Percentiles rank a stretch among this genome's conserved stretches.
These are phyloP conservation scores for Corinectria fuckeliana DNA, from an alignment of 2,329 filamentous ascomycete species.

Conservation along the genomic window DNA sequence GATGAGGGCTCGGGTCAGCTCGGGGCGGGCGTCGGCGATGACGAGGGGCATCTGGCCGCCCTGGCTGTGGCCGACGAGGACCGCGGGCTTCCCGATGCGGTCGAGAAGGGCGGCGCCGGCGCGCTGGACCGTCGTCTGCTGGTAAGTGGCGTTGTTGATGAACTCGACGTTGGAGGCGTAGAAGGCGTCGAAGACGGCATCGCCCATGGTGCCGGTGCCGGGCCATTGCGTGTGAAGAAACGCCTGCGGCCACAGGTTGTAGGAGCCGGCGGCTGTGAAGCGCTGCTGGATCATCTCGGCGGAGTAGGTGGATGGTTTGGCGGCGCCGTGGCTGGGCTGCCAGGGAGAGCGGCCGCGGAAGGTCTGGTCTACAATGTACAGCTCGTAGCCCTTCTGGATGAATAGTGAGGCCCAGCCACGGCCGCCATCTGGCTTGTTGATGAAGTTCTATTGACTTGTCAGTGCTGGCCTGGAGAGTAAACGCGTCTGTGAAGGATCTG, in stretches of 20 bases:
- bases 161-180: slow-evolving; percentile 35
- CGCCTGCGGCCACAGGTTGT: slow-evolving; percentile 33
- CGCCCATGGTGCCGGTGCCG: slow-evolving; percentile 22
- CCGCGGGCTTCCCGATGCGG: slow-evolving; percentile 48
- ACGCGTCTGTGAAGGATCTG: not conserved
- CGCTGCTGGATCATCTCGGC: slow-evolving; percentile 29
- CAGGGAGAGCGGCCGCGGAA: slow-evolving; percentile 32
- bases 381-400: slow-evolving; percentile 31
- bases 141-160: slow-evolving; percentile 28
- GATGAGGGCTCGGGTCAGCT: slow-evolving; percentile 50
- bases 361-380: slow-evolving; percentile 34
- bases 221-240: slow-evolving; percentile 35
- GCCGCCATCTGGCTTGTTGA: slow-evolving; percentile 34
- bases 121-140: slow-evolving; percentile 25
- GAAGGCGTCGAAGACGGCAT: slow-evolving; percentile 30
- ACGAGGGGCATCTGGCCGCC: slow-evolving; percentile 48
- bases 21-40: slow-evolving; percentile 42
- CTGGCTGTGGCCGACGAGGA: slow-evolving; percentile 54
- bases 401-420: slow-evolving; percentile 33
- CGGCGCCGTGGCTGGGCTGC: slow-evolving; percentile 13
- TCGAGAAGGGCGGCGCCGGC: slow-evolving; percentile 50
- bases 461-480: not conserved
- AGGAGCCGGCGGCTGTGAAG: slow-evolving; percentile 26
- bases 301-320: slow-evolving; percentile 22
- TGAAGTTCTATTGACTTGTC: slow-evolving; percentile 24